Evolutionary conservation across 352 stramenopile genomes (phyloP).

Genomic region (Globisporangium uncinulatum): DNA sequence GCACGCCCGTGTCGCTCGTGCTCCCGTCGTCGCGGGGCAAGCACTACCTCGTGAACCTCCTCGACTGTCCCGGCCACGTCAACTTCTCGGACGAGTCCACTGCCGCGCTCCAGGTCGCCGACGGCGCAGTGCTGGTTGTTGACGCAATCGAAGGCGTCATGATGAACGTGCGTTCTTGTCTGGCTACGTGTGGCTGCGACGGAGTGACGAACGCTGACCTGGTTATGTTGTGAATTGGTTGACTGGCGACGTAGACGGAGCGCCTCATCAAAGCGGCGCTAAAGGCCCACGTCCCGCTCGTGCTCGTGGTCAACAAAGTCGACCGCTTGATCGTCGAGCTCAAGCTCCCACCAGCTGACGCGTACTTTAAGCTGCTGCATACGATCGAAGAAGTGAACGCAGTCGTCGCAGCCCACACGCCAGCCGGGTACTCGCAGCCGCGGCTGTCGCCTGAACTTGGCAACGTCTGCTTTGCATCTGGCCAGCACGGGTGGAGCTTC

Average conservation of each 20-base stretch:
- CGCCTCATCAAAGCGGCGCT: slow-evolving; percentile 92
- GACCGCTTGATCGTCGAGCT: slow-evolving; percentile 99
- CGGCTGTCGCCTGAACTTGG: slow-evolving; percentile 89
- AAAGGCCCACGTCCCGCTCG: slow-evolving; percentile 83
- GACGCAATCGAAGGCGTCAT: slow-evolving; percentile 98
- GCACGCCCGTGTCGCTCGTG: slow-evolving; percentile 93
- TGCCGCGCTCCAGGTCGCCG: slow-evolving; percentile 89
- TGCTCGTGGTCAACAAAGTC: slow-evolving; percentile 97
- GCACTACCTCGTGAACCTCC: slow-evolving; percentile 93
- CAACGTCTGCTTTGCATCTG: slow-evolving; percentile 98
- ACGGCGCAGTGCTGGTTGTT: slow-evolving; percentile 95
- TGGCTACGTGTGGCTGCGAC: neutral
- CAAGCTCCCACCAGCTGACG: slow-evolving; percentile 96
- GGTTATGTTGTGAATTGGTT: neutral
- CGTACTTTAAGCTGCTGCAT: slow-evolving; percentile 98
- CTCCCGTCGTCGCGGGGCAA: slow-evolving; percentile 93
- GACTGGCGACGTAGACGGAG: slow-evolving; percentile 77
- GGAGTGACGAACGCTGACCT: neutral
- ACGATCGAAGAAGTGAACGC: slow-evolving; percentile 97
- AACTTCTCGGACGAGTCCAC: slow-evolving; percentile 97
- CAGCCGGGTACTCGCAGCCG: slow-evolving; percentile 31
- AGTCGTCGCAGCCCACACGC: slow-evolving; percentile 75
- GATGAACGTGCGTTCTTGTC: slow-evolving; percentile 77
- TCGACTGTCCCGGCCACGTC: slow-evolving; percentile 97
- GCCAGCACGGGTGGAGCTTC: slow-evolving; percentile 97